Conservation (phyloP, 2,329 filamentous ascomycete species). For the Colletotrichum navitas region DNA sequence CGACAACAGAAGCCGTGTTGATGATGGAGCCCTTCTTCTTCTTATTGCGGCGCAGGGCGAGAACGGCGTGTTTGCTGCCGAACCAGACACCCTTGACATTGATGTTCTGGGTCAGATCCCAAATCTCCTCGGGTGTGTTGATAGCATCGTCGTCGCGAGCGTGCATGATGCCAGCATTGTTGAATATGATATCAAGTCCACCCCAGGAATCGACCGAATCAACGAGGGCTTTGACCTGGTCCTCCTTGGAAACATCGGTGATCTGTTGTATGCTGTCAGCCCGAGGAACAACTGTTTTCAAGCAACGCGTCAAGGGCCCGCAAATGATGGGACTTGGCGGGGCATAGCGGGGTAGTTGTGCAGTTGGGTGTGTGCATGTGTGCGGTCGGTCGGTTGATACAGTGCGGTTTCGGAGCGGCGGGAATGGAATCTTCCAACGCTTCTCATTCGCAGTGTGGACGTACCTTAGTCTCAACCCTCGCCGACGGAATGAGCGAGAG, state of each 20-base stretch:
- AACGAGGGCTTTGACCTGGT: slow-evolving; percentile 80
- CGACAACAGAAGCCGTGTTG: slow-evolving; percentile 92
- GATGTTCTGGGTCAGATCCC: slow-evolving; percentile 93
- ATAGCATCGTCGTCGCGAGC: slow-evolving; percentile 83
- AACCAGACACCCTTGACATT: slow-evolving; percentile 99
- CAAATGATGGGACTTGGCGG: slow-evolving; percentile 4
- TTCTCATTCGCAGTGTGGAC: slow-evolving; percentile 42
- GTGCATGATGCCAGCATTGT: slow-evolving; percentile 99
- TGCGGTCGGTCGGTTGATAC: slow-evolving; percentile 45
- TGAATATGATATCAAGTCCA: slow-evolving; percentile 92
- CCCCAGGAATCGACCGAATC: slow-evolving; percentile 85
- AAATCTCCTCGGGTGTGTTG: slow-evolving; percentile 88
- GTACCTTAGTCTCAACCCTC: slow-evolving; percentile 71
- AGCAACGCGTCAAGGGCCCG: not conserved
- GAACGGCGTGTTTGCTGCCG: slow-evolving; percentile 90
- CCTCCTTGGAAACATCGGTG: slow-evolving; percentile 88
- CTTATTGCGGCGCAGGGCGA: slow-evolving; percentile 81
- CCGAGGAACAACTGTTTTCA: not conserved
- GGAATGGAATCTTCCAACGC: slow-evolving; percentile 14
- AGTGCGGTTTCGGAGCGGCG: slow-evolving; percentile 32
- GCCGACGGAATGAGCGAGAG: slow-evolving; percentile 76
- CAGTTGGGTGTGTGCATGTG: not conserved
- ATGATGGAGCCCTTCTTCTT: slow-evolving; percentile 88
- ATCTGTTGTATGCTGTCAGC: slow-evolving; percentile 39
- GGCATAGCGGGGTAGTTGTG: slow-evolving; percentile 38